Base-by-base conservation (phyloP, 1,139 yeast species). In the Debaryomyces udenii region DNA sequence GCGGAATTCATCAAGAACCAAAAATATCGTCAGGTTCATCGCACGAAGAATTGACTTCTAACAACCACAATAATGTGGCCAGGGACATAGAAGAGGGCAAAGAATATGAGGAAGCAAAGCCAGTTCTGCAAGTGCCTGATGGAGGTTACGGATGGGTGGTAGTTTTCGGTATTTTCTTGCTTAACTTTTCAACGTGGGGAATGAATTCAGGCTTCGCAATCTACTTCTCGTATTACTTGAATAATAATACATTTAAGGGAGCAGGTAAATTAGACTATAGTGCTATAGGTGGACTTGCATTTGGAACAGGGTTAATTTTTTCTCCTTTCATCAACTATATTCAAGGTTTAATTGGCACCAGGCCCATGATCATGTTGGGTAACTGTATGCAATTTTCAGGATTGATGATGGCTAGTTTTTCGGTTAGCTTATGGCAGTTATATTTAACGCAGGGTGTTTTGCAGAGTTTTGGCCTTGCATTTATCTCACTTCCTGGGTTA, bases 191-290 rank as follows among this genome's bases (percentile, higher is more conserved):
- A 43, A 70, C 80, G 0, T 77, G 78, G 73, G 83, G 83, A 1
- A 73, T 74, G 73, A 74, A 76, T 43, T 68, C 77, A 27, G 77
- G 80, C 3, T 78, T 67, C 57, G 81, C 80, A 18, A 66, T 77
- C n/a, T 78, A 74, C 48, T 74, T 77, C 45, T 64, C 78, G 2
- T 61, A 70, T 43, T 77, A 77, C 48, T 43, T 68, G 11, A 57
- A 59, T 53, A 59, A 64, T 30, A 53, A 61, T 33, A 61, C 65
- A 3, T 67, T 69, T 35, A 53, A 59, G 0, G 69, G 76, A 0
- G 81, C 80, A 3, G 57, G 70, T 3, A 71, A 67, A 40, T 47
- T 63, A 24, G 75, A 70, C 49, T 71, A 64, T 44, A 63, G 70
- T 42, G 60, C 63, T 16, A 68, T 71, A 35, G 76, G 76, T 2